Percentiles rank a stretch among this genome's conserved stretches.
These are phyloP conservation scores for Pulicaria dysenterica DNA, from an alignment of 129 eudicot genomes.

Conservation along the genomic window DNA sequence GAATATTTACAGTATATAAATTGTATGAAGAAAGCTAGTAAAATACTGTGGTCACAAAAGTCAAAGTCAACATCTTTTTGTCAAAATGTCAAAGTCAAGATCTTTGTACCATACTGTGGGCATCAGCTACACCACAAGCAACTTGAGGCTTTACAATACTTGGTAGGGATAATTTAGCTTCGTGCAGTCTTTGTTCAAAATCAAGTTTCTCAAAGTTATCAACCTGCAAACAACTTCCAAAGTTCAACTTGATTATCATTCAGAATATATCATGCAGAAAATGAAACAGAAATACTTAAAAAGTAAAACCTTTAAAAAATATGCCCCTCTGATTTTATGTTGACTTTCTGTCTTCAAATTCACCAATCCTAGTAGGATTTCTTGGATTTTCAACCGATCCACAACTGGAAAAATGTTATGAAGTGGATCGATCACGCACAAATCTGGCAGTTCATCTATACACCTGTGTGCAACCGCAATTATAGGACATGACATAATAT, in stretches of 20 bases:
- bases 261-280: conserved; percentile 11
- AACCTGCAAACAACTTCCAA: conserved; percentile 53
- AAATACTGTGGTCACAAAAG: neutral
- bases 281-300: conserved; percentile 10
- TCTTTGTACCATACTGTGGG: conserved; percentile 83
- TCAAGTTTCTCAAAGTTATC: conserved; percentile 63
- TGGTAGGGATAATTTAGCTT: conserved; percentile 72
- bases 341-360: conserved; percentile 51
- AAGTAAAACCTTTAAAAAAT: conserved; percentile 64
- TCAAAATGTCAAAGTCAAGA: neutral
- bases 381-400: conserved; percentile 81
- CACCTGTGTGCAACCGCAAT: conserved; percentile 44
- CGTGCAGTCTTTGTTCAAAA: conserved; percentile 52
- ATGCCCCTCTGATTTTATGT: conserved; percentile 70
- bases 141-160: conserved; percentile 96
- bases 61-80: conserved; percentile 4
- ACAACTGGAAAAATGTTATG: conserved; percentile 72
- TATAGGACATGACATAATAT: conserved; percentile 5
- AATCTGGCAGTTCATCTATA: conserved; percentile 51
- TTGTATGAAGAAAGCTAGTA: no score
- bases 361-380: conserved; percentile 61
- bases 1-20: neutral
- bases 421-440: conserved; percentile 83
- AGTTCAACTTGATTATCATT: neutral
- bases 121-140: conserved; percentile 94